Base-by-base conservation (phyloP, 495 filamentous ascomycete species). In the Penicillium cinerascens region DNA sequence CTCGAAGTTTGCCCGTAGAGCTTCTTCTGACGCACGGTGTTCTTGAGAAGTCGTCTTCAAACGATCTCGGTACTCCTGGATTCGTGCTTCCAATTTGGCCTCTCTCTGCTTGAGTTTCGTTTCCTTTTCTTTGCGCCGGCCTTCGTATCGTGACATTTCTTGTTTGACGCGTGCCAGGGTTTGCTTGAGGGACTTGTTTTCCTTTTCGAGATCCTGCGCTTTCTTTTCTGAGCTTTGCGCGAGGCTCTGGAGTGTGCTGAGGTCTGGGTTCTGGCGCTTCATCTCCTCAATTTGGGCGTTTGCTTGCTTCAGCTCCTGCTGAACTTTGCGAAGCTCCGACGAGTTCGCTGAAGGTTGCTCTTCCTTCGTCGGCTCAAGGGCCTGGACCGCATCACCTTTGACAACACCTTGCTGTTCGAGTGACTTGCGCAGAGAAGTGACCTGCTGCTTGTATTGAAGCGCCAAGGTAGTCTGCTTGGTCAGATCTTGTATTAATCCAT, bases 391-490 rank as follows among this genome's bases (percentile, higher is more conserved):
- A 57, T 81, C 47, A 63, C 61, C 57, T 25, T 51, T 71, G 23
- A 69, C 72, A 58, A 75, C 71, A 38, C 67, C 77, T 58, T 58
- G 77, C 59, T 63, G 78, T 65, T 65, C 89, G 52, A 61, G 78
- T 37, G 47, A 56, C 51, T 64, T 84, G 74, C 69, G 74, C 23
- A 92, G 70, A 38, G 81, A 76, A 37, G 81, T 81, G 11, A 85
- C 84, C 45, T 87, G 83, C 35, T 80, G 73, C 57, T 84, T 87
- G 64, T 88, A 88, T 40, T 84, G 78, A 20, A 82, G 57, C 18
- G 83, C 80, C n/a, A 89, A 66, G 7, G 81, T 79, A 3, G 82
- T 89, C 58, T 89, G 86, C 54, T 82, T 79, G 42, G 78, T 77
- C 18, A 89, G 72, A 29, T 87, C 83, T 27, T 75, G 78, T 13